Evolutionary conservation across 768 basidiomycete genomes (phyloP).

Genomic region (Favolaschia claudopus): DNA sequence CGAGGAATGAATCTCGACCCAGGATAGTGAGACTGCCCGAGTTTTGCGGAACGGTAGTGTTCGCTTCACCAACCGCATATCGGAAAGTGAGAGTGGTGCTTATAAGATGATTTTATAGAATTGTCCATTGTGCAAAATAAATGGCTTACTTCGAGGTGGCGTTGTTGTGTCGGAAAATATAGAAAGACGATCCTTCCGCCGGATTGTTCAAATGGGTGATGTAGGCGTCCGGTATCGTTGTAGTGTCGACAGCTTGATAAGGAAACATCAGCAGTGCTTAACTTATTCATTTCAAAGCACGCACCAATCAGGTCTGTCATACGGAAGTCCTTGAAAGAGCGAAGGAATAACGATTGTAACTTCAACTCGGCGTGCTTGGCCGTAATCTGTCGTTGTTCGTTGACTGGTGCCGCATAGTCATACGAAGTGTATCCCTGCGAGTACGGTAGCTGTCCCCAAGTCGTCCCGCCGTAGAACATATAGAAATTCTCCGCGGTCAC

Average conservation of each 20-base stretch:
- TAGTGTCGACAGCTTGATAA: conserved; percentile 30
- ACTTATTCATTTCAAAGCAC: conserved; percentile 38
- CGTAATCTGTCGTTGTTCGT: conserved; percentile 58
- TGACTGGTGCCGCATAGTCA: conserved; percentile 63
- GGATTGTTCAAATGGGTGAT: conserved; percentile 59
- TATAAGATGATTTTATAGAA: background rate
- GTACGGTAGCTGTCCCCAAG: conserved; percentile 21
- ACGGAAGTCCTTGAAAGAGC: conserved; percentile 61
- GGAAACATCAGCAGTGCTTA: conserved; percentile 29
- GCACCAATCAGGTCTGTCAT: conserved; percentile 61
- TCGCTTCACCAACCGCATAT: conserved; percentile 14
- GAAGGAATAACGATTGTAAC: conserved; percentile 61
- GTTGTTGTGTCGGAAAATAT: conserved; percentile 58
- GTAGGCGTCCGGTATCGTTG: conserved; percentile 38
- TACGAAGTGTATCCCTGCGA: conserved; percentile 47
- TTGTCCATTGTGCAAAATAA: background rate
- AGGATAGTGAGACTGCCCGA: conserved; percentile 47
- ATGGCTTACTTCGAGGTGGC: conserved; percentile 50
- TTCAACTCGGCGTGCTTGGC: conserved; percentile 65
- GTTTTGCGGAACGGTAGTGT: conserved; percentile 45
- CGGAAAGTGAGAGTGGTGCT: conserved; percentile 12
- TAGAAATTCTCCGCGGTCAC: conserved; percentile 67
- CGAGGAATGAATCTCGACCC: conserved; percentile 61
- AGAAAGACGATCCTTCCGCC: conserved; percentile 56
- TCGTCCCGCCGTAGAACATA: conserved; percentile 54